A percentile compares a stretch with the other conserved stretches of the same genome.
Evolutionary conservation across 2,329 filamentous ascomycete species (phyloP).

Genomic region (Diaporthe helianthi): DNA sequence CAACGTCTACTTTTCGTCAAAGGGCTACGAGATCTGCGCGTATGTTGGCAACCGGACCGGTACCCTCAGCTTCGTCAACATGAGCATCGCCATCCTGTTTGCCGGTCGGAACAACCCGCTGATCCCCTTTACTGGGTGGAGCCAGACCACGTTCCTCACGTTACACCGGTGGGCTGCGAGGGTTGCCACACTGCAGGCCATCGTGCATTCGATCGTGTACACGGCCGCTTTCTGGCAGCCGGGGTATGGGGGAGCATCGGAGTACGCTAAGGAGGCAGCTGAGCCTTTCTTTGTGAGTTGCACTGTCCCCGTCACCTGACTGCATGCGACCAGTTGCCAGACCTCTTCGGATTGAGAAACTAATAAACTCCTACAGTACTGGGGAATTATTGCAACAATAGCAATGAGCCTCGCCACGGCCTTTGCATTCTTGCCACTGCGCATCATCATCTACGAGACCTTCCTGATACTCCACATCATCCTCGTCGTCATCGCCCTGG

Average conservation of each 20-base stretch:
- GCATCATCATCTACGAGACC: constrained; percentile 52
- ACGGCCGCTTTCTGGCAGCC: constrained; percentile 8
- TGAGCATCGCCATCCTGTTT: constrained; percentile 72
- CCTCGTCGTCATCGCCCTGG: constrained; percentile 56
- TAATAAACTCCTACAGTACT: not conserved
- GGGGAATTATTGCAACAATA: constrained; percentile 47
- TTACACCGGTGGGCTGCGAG: constrained; percentile 73
- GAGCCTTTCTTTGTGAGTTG: constrained; percentile 4
- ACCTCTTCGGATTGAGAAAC: accelerated
- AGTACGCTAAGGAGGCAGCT: constrained; percentile 1
- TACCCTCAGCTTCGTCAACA: constrained; percentile 68
- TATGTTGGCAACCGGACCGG: constrained; percentile 71
- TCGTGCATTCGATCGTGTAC: constrained; percentile 67
- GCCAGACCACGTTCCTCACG: constrained; percentile 69
- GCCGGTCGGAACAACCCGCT: constrained; percentile 71
- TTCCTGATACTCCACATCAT: constrained; percentile 59
- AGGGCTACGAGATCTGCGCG: constrained; percentile 2
- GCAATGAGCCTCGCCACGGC: constrained; percentile 53
- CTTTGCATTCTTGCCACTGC: constrained; percentile 52
- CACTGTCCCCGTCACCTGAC: accelerated
- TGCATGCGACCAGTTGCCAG: too few species aligned
- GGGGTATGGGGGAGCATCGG: not conserved
- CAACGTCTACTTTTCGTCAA: constrained; percentile 36
- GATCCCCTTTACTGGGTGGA: constrained; percentile 74
- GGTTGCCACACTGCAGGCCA: constrained; percentile 66